Base-by-base conservation (phyloP, 2,329 filamentous ascomycete species). In the Rosellinia necatrix region DNA sequence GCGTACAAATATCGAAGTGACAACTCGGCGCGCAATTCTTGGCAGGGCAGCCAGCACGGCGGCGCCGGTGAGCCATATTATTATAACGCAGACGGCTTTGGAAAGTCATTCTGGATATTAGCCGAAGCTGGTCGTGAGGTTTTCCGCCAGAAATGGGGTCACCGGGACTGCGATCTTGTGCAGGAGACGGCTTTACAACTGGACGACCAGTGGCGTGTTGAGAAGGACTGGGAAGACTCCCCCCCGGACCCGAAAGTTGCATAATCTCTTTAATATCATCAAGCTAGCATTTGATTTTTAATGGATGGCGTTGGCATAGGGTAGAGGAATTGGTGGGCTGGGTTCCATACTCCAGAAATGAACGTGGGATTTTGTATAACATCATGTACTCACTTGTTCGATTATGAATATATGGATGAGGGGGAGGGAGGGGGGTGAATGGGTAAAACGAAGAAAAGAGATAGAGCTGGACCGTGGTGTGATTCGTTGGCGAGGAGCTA, bases 61-160 rank as follows among this genome's bases (percentile, higher is more conserved):
- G 81, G 81, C 1, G 49, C 74, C 21, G 79, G 78, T 12, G 81
- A 84, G 64, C 80, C 80, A 1, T 84, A 77, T 57, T 79, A 82
- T 66, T 77, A 81, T 57, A 71, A 78, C 48, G 60, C 76, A 0
- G 73, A 73, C 2, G 81, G 79, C 1, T 71, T 81, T 49, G 71
- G 75, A 3, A 67, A 71, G 42, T 75, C 71, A 1, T 74, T 81
- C 53, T 71, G 75, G 53, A 70, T 81, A 47, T 66, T 77, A 15
- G 78, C 76, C 24, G 77, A 79, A 59, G 72, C 75, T 15, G 79
- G 78, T 0, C 66, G 70, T n/a, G 70, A 72, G 56, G 69, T 77
- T 7, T 69, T 68, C 57, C 60, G 64, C 24, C 64, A 65, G 54
- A 69, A 69, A 60, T 69, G 67, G 66, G 67, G 67, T 7, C 67